phyloP scores from a whole-genome alignment of 2,329 filamentous ascomycete species.

The Trichoderma sp. region DNA sequence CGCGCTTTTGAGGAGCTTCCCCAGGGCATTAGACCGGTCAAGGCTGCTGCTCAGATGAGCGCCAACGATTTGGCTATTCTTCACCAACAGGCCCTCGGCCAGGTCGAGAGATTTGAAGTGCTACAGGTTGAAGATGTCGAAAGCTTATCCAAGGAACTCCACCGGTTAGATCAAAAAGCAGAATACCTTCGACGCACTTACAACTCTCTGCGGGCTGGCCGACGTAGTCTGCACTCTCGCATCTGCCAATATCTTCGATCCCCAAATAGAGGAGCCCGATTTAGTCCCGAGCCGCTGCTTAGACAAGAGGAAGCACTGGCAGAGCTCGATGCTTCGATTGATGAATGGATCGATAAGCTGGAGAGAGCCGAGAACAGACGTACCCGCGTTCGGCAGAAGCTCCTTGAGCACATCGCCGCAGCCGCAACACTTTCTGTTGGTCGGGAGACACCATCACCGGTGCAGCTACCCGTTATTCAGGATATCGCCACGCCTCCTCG shows the following conservation, averaged over 20 bases:
- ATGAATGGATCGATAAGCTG: slow-evolving; percentile 79
- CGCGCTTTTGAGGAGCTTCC: slow-evolving; percentile 64
- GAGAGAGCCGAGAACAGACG: slow-evolving; percentile 78
- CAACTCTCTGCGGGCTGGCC: slow-evolving; percentile 71
- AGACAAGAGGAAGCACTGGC: slow-evolving; percentile 79
- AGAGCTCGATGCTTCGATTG: slow-evolving; percentile 75
- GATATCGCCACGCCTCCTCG: slow-evolving; percentile 60
- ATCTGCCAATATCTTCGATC: slow-evolving; percentile 78
- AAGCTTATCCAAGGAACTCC: slow-evolving; percentile 70
- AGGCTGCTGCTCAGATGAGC: slow-evolving; percentile 53
- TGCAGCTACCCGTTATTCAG: slow-evolving; percentile 41
- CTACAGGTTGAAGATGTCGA: slow-evolving; percentile 64
- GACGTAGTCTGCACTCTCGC: slow-evolving; percentile 73
- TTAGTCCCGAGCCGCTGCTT: slow-evolving; percentile 73
- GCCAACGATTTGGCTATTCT: slow-evolving; percentile 53
- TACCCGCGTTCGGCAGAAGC: slow-evolving; percentile 73
- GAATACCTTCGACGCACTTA: slow-evolving; percentile 79
- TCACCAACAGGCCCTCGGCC: slow-evolving; percentile 62
- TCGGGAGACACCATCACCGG: slow-evolving; percentile 30
- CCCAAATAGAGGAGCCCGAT: slow-evolving; percentile 64
- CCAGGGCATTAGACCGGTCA: slow-evolving; percentile 55
- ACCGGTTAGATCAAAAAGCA: slow-evolving; percentile 73
- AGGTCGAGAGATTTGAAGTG: slow-evolving; percentile 66
- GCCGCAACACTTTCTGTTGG: slow-evolving; percentile 56
- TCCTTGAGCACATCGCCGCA: slow-evolving; percentile 79